Percentiles rank a stretch among this genome's conserved stretches.
Conservation (phyloP, 495 filamentous ascomycete genomes). For the Aspergillus avenaceus region DNA sequence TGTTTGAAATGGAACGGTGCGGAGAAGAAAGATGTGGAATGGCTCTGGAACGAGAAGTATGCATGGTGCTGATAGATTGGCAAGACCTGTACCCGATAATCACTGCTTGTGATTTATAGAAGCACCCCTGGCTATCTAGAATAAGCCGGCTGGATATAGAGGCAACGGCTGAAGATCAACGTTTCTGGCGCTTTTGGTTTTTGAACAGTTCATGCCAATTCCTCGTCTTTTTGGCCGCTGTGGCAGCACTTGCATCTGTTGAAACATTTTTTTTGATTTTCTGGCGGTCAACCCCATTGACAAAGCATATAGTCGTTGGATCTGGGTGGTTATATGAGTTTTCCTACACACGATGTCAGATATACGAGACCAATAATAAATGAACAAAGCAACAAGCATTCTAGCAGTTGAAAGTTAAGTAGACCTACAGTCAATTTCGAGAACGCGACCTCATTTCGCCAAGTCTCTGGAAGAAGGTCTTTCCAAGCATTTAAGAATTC, state of each 20-base stretch:
- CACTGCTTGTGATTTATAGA: neutral
- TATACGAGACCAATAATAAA: neutral
- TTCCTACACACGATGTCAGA: slow-evolving; percentile 15
- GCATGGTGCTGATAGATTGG: slow-evolving; percentile 70
- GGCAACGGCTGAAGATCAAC: slow-evolving; percentile 8
- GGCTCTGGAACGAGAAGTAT: slow-evolving; percentile 91
- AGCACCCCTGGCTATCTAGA: neutral
- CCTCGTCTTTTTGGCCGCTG: slow-evolving; percentile 51
- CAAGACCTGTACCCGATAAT: neutral
- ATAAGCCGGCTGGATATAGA: slow-evolving; percentile 16
- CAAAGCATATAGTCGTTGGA: slow-evolving; percentile 37
- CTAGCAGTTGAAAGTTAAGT: no score
- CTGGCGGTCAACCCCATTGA: slow-evolving; percentile 31
- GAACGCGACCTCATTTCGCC: slow-evolving; percentile 48
- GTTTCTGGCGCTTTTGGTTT: slow-evolving; percentile 31
- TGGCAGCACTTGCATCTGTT: slow-evolving; percentile 27
- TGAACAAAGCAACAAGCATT: neutral
- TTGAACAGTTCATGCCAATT: slow-evolving; percentile 92
- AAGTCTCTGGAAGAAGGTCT: slow-evolving; percentile 54
- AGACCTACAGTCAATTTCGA: slow-evolving; percentile 43
- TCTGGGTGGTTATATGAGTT: slow-evolving; percentile 35
- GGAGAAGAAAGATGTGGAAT: slow-evolving; percentile 59
- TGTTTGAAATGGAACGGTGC: slow-evolving; percentile 61
- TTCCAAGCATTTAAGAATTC: slow-evolving; percentile 53
- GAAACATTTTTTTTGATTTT: slow-evolving; percentile 27